These are phyloP conservation scores for Leishmania major DNA, from an alignment of 208 protist genomes.

Conservation along the genomic window DNA sequence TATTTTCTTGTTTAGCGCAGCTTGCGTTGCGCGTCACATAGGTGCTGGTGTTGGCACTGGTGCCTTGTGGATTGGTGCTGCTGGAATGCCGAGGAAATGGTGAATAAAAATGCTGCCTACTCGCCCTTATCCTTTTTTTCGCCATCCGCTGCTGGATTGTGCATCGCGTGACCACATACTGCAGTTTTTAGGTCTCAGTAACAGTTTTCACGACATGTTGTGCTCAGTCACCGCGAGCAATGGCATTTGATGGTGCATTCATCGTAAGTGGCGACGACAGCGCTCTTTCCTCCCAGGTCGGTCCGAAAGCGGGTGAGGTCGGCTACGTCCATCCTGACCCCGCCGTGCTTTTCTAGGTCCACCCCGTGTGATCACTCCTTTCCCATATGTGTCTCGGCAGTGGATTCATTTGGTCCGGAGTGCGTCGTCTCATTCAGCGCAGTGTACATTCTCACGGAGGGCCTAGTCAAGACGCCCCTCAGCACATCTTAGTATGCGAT, in stretches of 20 bases:
- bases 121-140: background rate
- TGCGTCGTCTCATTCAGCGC: constrained; percentile 28
- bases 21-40: background rate
- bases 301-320: background rate
- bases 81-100: background rate
- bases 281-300: background rate
- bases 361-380: constrained; percentile 21
- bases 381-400: constrained; percentile 28
- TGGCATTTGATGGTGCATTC: background rate
- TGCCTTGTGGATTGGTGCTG: too few relatives aligned
- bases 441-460: constrained; percentile 45
- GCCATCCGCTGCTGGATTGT: background rate
- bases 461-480: constrained; percentile 29
- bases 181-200: background rate
- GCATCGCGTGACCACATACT: background rate
- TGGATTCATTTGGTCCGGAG: constrained; percentile 36
- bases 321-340: constrained; percentile 34
- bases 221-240: background rate
- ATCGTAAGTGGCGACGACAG: background rate
- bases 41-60: background rate
- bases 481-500: constrained; percentile 35
- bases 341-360: constrained; percentile 16
- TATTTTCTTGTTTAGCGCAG: too few relatives aligned
- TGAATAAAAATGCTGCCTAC: background rate
- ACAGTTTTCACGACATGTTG: background rate